Evolutionary conservation across 2,329 filamentous ascomycete genomes (phyloP), one percentile per base, ranked within the genome.

Genomic region (Aspergillus versicolor): DNA sequence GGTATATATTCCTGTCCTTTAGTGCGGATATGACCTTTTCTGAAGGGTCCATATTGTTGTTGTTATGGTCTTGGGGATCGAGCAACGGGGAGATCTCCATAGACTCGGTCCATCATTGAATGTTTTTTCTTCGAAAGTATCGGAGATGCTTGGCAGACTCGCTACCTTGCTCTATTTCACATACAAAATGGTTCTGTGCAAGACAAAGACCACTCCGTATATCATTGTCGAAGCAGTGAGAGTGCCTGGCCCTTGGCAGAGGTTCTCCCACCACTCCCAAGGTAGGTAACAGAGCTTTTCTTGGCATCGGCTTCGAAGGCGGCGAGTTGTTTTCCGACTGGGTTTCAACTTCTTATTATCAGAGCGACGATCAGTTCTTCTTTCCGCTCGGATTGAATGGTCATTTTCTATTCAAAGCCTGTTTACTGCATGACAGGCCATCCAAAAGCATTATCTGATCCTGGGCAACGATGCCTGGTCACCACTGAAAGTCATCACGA

Each of bases 1-100:
- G 55, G 6, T 59, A 52, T 9, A 75, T 65, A 53, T 66, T 63
- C 48, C 68, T 68, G 34, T 70, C 69, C 51, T 67, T 70, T 21
- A 73, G 61, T 21, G 65, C 62, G 12, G 65, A 61, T 17, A 70
- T 54, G 27, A 75, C 34, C 6, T 38, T 44, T 24, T 65, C 62
- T 42, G 58, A 51, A 44, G 61, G 59, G 48, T 66, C 61, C 43
- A 48, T 53, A 57, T 63, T 59, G 59, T 48, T 48, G 45, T 49
- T 56, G 51, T 59, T 57, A 24, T 59, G 32, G 30, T 27, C 8
- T 19, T 13, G 37, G 38, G 11, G 43, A 50, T 50, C 32, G n/a
- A 40, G 47, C 41, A 41, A 50, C 19, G 37, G 32, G 34, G 47
- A 19, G 13, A 41, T 22, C 32, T 38, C 47, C 32, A 38, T 17